Conservation (phyloP, 495 filamentous ascomycete genomes). For the Rostrohypoxylon terebratum region DNA sequence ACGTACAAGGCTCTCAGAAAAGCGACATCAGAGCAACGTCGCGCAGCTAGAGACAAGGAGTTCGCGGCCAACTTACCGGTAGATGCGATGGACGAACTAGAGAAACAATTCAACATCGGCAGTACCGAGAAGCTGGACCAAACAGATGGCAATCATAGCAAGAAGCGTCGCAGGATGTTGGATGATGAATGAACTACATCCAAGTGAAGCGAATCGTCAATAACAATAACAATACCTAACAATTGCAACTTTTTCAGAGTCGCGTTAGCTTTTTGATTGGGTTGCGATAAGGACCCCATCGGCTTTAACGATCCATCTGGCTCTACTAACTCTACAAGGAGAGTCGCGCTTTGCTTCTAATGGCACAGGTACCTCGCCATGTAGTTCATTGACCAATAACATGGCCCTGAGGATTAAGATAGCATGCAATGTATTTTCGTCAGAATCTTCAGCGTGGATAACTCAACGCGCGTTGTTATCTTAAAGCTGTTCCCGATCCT, state of each 20-base stretch:
- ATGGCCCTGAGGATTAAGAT: not conserved
- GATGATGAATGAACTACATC: constrained; percentile 22
- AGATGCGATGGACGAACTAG: constrained; percentile 28
- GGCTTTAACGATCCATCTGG: not conserved
- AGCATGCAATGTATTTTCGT: not conserved
- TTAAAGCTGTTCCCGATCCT: not conserved
- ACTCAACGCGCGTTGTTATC: not conserved
- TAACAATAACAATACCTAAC: not conserved
- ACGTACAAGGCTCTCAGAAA: constrained; percentile 24
- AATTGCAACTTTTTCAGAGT: not conserved
- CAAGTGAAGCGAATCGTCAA: not conserved
- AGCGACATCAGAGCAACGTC: constrained; percentile 29
- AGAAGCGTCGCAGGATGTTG: constrained; percentile 31
- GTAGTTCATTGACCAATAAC: not conserved
- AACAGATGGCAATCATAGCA: not conserved
- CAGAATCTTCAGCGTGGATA: not conserved
- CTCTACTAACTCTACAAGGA: not conserved
- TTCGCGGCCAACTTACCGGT: constrained; percentile 27
- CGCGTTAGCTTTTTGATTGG: too few relatives aligned
- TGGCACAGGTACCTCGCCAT: too few relatives aligned
- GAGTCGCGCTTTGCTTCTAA: not conserved
- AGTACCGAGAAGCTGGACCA: not conserved
- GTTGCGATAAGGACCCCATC: not conserved
- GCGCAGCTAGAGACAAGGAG: constrained; percentile 32
- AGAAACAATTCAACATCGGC: constrained; percentile 19